Evolutionary conservation across 2,329 filamentous ascomycete genomes (phyloP), one percentile per base, ranked within the genome.

Genomic region (Ophiostoma sp.): DNA sequence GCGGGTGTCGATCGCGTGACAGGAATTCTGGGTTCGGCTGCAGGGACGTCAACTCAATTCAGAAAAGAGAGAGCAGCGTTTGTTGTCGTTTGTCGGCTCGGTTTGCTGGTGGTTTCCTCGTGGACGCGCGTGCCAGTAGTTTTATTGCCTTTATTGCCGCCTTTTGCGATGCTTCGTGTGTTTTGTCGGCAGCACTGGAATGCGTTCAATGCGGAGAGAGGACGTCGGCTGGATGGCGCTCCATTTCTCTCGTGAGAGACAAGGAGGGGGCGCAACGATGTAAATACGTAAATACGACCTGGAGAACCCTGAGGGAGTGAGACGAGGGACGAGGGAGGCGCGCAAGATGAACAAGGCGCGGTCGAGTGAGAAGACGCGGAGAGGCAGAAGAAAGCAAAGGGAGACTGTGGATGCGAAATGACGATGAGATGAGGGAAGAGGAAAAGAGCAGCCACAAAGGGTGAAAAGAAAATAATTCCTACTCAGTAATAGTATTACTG

Each of bases 181-280:
- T 55, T 7, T 48, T 33, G 64, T 68, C 64, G 64, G 28, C 64
- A 39, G 39, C 22, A n/a, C 45, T 50, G 72, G 66, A 73, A 70
- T 70, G 66, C 55, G 52, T 31, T 73, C 66, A 70, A 48, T 70
- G 71, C 64, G 52, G 39, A 72, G 52, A 70, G 22, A 39, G 12
- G 68, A 19, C 55, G 57, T 57, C 55, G 4, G 55, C 36, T 57
- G 50, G 48, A 33, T 22, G 42, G 66, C 57, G 72, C 72, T 48
- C 72, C 72, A 73, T 73, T 36, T 25, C 50, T 25, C 22, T 12
- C 22, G 59, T 2, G 39, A 25, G 33, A 52, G 22, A 25, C 15
- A 15, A 15, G 15, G 17, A 39, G 1, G 57, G 69, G 5, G 31
- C 25, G 22, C 9, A n/a, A 42, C 22, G 52, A 61, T 45, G 52